Conservation (phyloP, 208 protist species). For the Leishmania lainsoni region DNA sequence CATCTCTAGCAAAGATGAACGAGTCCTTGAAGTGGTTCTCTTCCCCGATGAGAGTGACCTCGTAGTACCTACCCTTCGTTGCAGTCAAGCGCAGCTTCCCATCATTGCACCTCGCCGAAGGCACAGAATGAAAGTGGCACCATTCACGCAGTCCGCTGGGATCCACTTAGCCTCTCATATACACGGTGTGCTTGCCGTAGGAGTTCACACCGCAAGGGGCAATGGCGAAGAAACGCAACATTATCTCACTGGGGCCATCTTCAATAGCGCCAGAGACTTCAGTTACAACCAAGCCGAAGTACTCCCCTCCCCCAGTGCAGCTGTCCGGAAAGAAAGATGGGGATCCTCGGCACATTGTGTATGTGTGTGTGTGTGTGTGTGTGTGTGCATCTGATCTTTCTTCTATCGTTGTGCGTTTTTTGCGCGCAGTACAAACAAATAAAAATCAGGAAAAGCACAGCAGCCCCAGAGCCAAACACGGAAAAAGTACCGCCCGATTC, state of each 20-base stretch:
- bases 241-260: conserved; percentile 41
- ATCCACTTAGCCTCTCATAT: conserved; percentile 75
- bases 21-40: conserved; percentile 50
- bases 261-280: conserved; percentile 58
- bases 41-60: conserved; percentile 35
- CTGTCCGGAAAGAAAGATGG: not conserved
- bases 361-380: too few relatives aligned
- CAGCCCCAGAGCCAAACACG: too few relatives aligned
- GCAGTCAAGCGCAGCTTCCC: conserved; percentile 52
- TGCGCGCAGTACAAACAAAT: not conserved
- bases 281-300: conserved; percentile 56
- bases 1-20: conserved; percentile 49
- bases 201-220: conserved; percentile 84
- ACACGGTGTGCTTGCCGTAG: conserved; percentile 89
- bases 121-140: conserved; percentile 56
- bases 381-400: not conserved
- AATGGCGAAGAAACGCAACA: conserved; percentile 60
- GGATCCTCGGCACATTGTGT: not conserved
- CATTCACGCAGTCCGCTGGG: conserved; percentile 54
- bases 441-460: not conserved
- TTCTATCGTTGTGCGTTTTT: too few relatives aligned
- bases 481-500: too few relatives aligned
- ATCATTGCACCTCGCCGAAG: conserved; percentile 40
- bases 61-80: conserved; percentile 39
- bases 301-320: too few relatives aligned